These are phyloP conservation scores for Fusarium subtropicale DNA, from an alignment of 2,329 filamentous ascomycete species.

Conservation along the genomic window DNA sequence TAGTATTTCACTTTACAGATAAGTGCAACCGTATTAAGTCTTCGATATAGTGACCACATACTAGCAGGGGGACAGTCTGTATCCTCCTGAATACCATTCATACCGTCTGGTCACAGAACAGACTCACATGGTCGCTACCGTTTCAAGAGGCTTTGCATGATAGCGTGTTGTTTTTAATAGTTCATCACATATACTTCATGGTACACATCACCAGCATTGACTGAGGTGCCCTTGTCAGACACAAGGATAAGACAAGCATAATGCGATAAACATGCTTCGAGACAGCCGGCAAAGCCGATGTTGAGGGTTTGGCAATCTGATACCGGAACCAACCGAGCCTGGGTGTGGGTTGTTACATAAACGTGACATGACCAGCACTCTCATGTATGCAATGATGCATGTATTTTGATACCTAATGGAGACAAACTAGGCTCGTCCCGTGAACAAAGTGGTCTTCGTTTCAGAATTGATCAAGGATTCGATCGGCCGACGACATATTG, in stretches of 20 bases:
- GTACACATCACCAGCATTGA: neutral
- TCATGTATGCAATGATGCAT: neutral
- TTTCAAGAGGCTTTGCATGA: neutral
- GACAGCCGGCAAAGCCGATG: constrained; percentile 16
- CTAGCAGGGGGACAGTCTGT: neutral
- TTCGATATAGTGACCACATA: neutral
- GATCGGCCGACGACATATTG: constrained; percentile 13
- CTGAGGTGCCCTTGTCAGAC: constrained; percentile 6
- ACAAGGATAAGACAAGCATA: constrained; percentile 19
- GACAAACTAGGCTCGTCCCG: constrained; percentile 25
- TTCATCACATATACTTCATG: neutral
- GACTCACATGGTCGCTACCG: neutral
- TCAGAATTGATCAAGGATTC: constrained; percentile 27
- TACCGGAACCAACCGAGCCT: constrained; percentile 37
- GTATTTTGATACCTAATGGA: constrained; percentile 7
- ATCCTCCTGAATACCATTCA: neutral
- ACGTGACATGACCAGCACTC: constrained; percentile 6
- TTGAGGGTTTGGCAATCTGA: constrained; percentile 13
- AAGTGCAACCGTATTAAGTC: neutral
- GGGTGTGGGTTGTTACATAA: constrained; percentile 22
- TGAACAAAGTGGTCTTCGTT: constrained; percentile 26
- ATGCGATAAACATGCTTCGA: constrained; percentile 14
- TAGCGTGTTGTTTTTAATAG: neutral
- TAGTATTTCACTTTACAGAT: neutral
- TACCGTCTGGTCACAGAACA: neutral